Base-by-base conservation (phyloP, 129 eudicot genomes). In the Flaveria robusta region DNA sequence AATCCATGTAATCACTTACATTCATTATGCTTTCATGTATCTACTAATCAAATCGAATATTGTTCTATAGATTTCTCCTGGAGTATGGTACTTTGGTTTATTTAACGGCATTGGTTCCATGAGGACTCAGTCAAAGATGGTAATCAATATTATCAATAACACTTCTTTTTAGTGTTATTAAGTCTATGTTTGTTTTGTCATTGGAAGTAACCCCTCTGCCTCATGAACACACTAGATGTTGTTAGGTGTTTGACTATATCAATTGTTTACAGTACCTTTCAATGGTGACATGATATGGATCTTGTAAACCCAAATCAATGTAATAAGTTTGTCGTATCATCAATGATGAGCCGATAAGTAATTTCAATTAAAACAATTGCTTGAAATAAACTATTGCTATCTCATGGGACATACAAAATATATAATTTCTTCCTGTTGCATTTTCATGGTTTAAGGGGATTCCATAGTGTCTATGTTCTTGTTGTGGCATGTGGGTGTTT, bases 81-180 rank as follows among this genome's bases (percentile, higher is more conserved):
- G 99, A 69, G 84, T 79, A 66, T 94, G 96, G 99, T 94, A 89
- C 76, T 74, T 89, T 75, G 99, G 99, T 46, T 71, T 94, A 45
- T 94, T 91, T 79, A 94, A 94, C 37, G 97, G 99, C 83, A 87
- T 94, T 34, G 99, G 99, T 75, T 81, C 91, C 71, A 19, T 50
- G 42, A 86, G 97, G 85, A 94, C 99, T 20, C 99, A 87, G 70
- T 89, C 96, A 52, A 94, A 94, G 77, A 94, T 94, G 99, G 99
- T 94, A 94, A 60, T 6, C 37, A 43, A 70, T 52, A 71, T 55
- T 22, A 64, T 34, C 55, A 27, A 74, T 52, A 54, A 39, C 63
- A 70, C 72, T 77, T 46, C 42, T 19, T 46, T 5, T 37, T 0
- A 5, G 26, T 50, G 9, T 60, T 23, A 6, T 58, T 58, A 43